Percentiles rank a stretch among this genome's conserved stretches.
These are phyloP conservation scores for Backusella australiensis DNA, from an alignment of 192 early-diverging fungal species.

Conservation along the genomic window DNA sequence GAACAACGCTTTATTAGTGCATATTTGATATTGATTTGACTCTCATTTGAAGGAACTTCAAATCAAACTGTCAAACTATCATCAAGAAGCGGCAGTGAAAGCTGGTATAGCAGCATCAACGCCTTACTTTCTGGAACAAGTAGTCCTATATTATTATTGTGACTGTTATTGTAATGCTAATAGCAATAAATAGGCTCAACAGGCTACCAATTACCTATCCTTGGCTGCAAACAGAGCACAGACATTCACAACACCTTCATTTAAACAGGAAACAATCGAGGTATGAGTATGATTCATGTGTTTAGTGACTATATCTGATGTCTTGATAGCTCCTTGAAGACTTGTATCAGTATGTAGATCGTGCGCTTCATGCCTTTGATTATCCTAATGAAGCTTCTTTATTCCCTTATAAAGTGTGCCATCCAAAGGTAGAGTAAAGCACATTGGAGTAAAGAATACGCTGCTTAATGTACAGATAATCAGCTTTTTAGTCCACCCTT, in stretches of 20 bases:
- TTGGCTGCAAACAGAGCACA: conserved; percentile 22
- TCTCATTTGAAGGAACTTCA: conserved; percentile 27
- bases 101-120: conserved; percentile 13
- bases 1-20: background rate
- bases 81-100: conserved; percentile 20
- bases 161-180: too few species aligned
- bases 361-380: conserved; percentile 29
- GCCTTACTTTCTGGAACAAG: conserved; percentile 37
- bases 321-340: conserved; percentile 20
- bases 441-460: background rate
- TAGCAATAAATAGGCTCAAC: conserved; percentile 18
- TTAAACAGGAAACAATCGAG: conserved; percentile 16
- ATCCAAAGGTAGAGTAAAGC: conserved; percentile 24
- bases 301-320: background rate
- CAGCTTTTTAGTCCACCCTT: conserved; percentile 32
- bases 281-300: background rate
- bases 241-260: background rate
- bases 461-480: background rate
- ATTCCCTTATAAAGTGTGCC: conserved; percentile 37
- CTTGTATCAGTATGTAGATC: conserved; percentile 22
- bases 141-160: background rate
- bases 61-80: conserved; percentile 23
- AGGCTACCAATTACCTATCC: conserved; percentile 27
- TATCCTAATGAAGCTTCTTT: conserved; percentile 27
- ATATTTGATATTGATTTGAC: background rate